Conservation (phyloP, 352 stramenopile species). For the Pythium sp. region DNA sequence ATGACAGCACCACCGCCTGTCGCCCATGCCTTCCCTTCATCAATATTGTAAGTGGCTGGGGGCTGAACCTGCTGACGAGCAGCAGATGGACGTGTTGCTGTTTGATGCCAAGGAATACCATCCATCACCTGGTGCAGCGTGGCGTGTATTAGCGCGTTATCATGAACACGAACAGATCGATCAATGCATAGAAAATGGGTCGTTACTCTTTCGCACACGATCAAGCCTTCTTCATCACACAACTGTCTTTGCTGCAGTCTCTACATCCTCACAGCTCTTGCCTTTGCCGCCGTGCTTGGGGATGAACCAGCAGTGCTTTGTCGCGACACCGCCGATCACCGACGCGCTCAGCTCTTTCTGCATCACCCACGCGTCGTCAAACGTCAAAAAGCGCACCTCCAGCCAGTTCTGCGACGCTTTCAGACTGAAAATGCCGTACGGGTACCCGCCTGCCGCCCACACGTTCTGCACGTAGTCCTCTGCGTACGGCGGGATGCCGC, state of each 20-base stretch:
- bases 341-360: conserved; percentile 42
- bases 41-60: too few species aligned
- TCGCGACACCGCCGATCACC: conserved; percentile 44
- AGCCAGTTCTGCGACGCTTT: conserved; percentile 64
- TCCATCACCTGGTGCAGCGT: too few species aligned
- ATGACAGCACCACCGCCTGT: too few species aligned
- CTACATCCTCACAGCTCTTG: conserved; percentile 20
- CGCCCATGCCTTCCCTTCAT: too few species aligned
- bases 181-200: too few species aligned
- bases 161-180: too few species aligned
- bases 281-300: conserved; percentile 30
- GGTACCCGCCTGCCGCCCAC: conserved; percentile 58
- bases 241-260: not conserved
- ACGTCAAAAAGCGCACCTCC: conserved; percentile 65
- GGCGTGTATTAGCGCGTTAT: too few species aligned
- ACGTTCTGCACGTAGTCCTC: conserved; percentile 43
- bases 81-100: too few species aligned
- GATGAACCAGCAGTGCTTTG: conserved; percentile 80
- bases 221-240: not conserved
- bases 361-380: conserved; percentile 61
- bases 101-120: too few species aligned
- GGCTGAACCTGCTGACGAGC: too few species aligned
- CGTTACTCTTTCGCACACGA: too few species aligned
- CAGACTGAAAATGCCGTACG: conserved; percentile 72
- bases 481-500: conserved; percentile 48